Conservation (phyloP, 1,284 basidiomycete species). For the Wallemia ichthyophaga region DNA sequence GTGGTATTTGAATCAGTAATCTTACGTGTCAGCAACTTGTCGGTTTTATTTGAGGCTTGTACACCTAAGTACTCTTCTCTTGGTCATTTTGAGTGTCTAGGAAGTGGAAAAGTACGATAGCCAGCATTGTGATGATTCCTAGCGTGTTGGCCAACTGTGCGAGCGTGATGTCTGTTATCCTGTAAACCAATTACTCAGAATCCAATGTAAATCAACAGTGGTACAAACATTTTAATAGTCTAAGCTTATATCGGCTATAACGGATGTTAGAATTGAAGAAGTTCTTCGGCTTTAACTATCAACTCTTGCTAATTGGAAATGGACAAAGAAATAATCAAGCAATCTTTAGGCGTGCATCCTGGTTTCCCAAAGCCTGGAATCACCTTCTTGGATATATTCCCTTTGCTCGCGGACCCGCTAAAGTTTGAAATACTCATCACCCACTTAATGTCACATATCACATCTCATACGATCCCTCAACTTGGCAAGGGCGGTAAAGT, state of each 20-base stretch:
- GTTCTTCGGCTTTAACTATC: not conserved
- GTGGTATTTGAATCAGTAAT: not conserved
- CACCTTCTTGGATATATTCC: constrained; percentile 50
- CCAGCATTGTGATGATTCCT: not conserved
- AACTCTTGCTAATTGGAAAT: too few relatives aligned
- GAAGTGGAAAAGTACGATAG: not conserved
- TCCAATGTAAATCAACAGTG: too few relatives aligned
- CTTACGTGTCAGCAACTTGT: too few relatives aligned
- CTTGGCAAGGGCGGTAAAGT: constrained; percentile 31
- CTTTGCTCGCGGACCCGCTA: constrained; percentile 49
- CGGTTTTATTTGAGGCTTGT: too few relatives aligned
- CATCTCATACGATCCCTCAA: constrained; percentile 29
- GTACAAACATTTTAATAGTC: not conserved
- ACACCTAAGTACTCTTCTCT: too few relatives aligned
- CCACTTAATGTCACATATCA: constrained; percentile 61
- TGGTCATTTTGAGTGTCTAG: too few relatives aligned
- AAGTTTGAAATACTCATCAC: constrained; percentile 75
- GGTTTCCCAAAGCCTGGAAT: constrained; percentile 42
- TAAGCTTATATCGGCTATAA: too few relatives aligned
- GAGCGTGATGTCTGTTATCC: not conserved
- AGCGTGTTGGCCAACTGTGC: not conserved
- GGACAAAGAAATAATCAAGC: constrained; percentile 19
- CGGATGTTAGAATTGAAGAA: not conserved
- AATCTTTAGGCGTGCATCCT: constrained; percentile 32
- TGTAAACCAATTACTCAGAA: too few relatives aligned